Conservation (phyloP, 2,329 filamentous ascomycete genomes). For the Ascochyta rabiei region DNA sequence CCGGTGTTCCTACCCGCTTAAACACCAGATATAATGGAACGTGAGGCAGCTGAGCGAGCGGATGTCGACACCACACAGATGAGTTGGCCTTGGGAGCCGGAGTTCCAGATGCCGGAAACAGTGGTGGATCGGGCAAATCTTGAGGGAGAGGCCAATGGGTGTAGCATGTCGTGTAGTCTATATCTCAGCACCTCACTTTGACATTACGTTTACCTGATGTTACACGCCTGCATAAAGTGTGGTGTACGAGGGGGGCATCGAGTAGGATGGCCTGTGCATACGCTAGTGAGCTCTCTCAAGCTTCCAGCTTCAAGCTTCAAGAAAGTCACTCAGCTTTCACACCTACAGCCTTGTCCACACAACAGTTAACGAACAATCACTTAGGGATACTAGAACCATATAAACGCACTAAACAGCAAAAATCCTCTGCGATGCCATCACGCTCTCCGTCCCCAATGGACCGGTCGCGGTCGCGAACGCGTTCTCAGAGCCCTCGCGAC, state of each 20-base stretch:
- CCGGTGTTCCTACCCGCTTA: not conserved
- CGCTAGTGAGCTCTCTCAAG: conserved; percentile 5
- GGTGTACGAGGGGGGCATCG: not conserved
- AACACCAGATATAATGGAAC: conserved; percentile 3
- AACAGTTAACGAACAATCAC: not conserved
- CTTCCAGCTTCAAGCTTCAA: conserved; percentile 4
- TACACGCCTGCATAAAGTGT: too few species aligned
- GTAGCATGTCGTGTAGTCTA: not conserved
- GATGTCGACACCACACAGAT: conserved; percentile 1
- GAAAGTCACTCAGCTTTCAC: not conserved
- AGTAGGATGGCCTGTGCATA: not conserved
- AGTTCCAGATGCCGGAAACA: conserved; percentile 1
- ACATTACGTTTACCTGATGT: too few species aligned
- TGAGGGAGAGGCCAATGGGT: not conserved
- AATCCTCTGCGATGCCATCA: conserved; percentile 25
- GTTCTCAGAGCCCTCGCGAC: conserved; percentile 49
- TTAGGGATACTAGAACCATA: too few species aligned
- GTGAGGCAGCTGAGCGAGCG: not conserved
- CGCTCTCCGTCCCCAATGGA: conserved; percentile 30
- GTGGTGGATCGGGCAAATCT: not conserved
- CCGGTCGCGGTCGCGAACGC: conserved; percentile 26
- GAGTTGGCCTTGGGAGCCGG: conserved; percentile 14
- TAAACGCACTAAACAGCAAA: not conserved
- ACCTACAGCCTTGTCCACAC: not conserved
- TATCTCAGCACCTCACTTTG: not conserved